A percentile compares a stretch with the other conserved stretches of the same genome.
Evolutionary conservation across 2,329 filamentous ascomycete species (phyloP).

Genomic region (Mollisiaceae sp.): DNA sequence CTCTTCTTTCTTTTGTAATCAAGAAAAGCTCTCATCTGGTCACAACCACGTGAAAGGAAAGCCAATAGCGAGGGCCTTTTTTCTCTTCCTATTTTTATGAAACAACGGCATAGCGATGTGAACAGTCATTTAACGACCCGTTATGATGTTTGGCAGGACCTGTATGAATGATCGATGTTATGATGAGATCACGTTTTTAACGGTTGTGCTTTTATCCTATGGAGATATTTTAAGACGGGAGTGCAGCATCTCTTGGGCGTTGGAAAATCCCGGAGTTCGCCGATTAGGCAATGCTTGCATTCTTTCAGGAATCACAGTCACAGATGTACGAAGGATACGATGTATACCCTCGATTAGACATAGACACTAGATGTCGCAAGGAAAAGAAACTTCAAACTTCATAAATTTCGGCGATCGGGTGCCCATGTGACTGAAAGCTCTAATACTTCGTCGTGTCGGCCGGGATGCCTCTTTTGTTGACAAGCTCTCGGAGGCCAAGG

Average conservation of each 20-base stretch:
- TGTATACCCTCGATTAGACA: conserved; percentile 20
- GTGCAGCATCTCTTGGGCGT: conserved; percentile 30
- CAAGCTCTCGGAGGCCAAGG: neutral
- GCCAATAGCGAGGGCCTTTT: conserved; percentile 34
- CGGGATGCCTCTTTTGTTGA: neutral
- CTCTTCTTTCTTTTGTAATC: conserved; percentile 36
- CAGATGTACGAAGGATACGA: conserved; percentile 26
- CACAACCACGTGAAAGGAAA: conserved; percentile 17
- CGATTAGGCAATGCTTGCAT: conserved; percentile 23
- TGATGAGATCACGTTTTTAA: conserved; percentile 39
- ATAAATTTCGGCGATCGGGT: neutral
- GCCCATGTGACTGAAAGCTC: neutral
- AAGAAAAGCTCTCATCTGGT: conserved; percentile 30
- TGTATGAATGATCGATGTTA: conserved; percentile 38
- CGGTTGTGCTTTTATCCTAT: conserved; percentile 34
- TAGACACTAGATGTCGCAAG: conserved; percentile 33
- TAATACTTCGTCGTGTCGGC: neutral
- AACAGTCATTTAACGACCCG: conserved; percentile 36
- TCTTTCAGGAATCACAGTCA: conserved; percentile 21
- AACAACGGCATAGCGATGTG: conserved; percentile 37
- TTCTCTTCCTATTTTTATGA: conserved; percentile 25
- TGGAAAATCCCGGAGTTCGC: conserved; percentile 25
- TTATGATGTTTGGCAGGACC: conserved; percentile 33
- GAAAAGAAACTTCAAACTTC: conserved; percentile 16
- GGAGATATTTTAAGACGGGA: conserved; percentile 19